These are phyloP conservation scores for Rosa chinensis DNA, from an alignment of 306 rosid genomes.

Conservation along the genomic window DNA sequence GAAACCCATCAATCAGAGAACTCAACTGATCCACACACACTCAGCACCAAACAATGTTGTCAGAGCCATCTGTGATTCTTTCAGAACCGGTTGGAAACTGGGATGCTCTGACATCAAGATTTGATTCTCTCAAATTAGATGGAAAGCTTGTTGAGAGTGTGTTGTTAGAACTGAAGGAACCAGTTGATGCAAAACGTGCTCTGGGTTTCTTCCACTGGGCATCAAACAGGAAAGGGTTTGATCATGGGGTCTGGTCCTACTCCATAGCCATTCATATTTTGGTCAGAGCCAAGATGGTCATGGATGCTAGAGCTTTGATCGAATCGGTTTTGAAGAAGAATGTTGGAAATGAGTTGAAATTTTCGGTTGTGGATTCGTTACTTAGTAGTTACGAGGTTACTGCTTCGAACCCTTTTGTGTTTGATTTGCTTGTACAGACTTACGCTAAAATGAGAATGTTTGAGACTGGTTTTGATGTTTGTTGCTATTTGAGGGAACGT, in stretches of 20 bases:
- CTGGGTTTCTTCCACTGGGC: constrained; percentile 83
- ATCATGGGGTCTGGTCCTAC: constrained; percentile 56
- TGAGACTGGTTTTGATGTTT: constrained; percentile 47
- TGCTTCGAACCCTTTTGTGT: constrained; percentile 51
- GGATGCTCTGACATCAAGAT: constrained; percentile 48
- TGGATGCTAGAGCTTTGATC: constrained; percentile 66
- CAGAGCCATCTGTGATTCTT: constrained; percentile 39
- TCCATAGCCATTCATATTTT: constrained; percentile 51
- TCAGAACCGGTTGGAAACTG: constrained; percentile 56
- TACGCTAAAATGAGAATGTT: constrained; percentile 58
- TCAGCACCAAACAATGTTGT: constrained; percentile 11
- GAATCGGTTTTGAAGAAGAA: constrained; percentile 41
- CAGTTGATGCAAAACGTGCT: constrained; percentile 64
- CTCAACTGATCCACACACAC: constrained; percentile 26
- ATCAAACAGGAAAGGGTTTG: constrained; percentile 35
- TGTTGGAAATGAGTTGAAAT: constrained; percentile 5
- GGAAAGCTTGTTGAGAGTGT: constrained; percentile 43
- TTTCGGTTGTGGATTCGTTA: constrained; percentile 54
- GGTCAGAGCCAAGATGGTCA: constrained; percentile 46
- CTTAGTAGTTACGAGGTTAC: constrained; percentile 38
- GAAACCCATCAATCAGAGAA: constrained; percentile 13
- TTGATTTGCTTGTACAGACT: constrained; percentile 58
- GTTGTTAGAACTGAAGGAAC: constrained; percentile 49
- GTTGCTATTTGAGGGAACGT: constrained; percentile 43
- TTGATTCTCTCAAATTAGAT: constrained; percentile 35